Evolutionary conservation across 257 asterid genomes (phyloP).

Genomic region (Verbascum thapsus): DNA sequence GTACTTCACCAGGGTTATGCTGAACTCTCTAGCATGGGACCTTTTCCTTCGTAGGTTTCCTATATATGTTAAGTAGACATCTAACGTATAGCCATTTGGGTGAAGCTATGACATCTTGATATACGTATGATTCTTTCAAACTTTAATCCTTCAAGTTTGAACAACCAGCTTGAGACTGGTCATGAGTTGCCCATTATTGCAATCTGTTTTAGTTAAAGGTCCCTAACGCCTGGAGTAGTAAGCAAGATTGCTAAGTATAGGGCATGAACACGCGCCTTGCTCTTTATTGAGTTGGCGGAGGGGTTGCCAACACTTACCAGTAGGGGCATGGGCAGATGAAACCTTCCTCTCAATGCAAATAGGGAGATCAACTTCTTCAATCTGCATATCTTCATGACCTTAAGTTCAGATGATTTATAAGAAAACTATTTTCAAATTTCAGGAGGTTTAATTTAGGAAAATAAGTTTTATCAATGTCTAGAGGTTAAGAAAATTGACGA

Average conservation of each 20-base stretch:
- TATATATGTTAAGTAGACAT: not conserved
- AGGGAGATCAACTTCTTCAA: not conserved
- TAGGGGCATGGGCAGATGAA: too few relatives aligned
- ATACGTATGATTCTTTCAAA: not conserved
- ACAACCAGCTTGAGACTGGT: too few relatives aligned
- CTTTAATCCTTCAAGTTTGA: too few relatives aligned
- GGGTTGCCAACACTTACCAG: too few relatives aligned
- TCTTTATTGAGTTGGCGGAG: too few relatives aligned
- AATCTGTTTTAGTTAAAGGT: too few relatives aligned
- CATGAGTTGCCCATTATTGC: too few relatives aligned
- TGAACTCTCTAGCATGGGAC: not conserved
- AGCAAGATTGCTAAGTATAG: too few relatives aligned
- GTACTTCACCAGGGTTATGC: not conserved
- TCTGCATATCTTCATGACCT: not conserved
- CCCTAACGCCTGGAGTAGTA: too few relatives aligned
- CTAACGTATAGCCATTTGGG: not conserved
- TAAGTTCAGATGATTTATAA: not conserved
- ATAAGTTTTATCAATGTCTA: not conserved
- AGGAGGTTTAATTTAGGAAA: not conserved
- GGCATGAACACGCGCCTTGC: too few relatives aligned
- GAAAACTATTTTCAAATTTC: not conserved
- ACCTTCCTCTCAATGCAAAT: too few relatives aligned
- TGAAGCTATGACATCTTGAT: conserved; percentile 13
- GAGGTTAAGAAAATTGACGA: not conserved
- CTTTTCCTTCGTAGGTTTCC: not conserved